Conservation (phyloP, 352 stramenopile genomes). For the Aphanomyces stellatus region DNA sequence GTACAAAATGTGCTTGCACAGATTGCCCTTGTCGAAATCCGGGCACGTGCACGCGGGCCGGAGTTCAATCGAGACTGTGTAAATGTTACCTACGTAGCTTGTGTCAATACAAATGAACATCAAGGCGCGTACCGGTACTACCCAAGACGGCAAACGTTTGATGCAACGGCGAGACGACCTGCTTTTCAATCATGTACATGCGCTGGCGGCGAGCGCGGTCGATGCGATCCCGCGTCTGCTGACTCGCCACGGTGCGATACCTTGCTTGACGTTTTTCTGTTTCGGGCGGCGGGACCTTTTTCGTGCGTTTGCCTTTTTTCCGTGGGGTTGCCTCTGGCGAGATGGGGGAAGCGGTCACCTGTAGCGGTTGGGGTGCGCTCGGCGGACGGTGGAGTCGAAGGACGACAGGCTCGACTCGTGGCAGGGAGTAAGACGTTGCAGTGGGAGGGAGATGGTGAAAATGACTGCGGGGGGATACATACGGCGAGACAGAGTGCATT, state of each 20-base stretch:
- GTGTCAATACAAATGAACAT: background rate
- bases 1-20: constrained; percentile 6
- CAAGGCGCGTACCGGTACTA: background rate
- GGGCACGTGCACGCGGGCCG: background rate
- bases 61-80: background rate
- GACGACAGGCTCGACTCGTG: background rate
- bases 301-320: background rate
- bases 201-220: background rate
- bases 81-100: constrained; percentile 7
- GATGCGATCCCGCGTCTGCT: background rate
- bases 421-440: background rate
- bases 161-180: background rate
- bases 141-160: constrained; percentile 3
- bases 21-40: background rate
- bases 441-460: too few relatives aligned
- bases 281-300: background rate
- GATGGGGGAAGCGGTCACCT: too few relatives aligned
- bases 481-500: background rate
- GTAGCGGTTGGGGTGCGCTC: too few relatives aligned
- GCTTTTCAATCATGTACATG: constrained; percentile 7
- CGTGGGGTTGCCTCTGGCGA: too few relatives aligned
- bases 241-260: background rate
- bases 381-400: background rate
- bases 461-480: background rate
- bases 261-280: background rate